Evolutionary conservation across 1,284 basidiomycete species (phyloP).

Genomic region (Malassezia brasiliensis): DNA sequence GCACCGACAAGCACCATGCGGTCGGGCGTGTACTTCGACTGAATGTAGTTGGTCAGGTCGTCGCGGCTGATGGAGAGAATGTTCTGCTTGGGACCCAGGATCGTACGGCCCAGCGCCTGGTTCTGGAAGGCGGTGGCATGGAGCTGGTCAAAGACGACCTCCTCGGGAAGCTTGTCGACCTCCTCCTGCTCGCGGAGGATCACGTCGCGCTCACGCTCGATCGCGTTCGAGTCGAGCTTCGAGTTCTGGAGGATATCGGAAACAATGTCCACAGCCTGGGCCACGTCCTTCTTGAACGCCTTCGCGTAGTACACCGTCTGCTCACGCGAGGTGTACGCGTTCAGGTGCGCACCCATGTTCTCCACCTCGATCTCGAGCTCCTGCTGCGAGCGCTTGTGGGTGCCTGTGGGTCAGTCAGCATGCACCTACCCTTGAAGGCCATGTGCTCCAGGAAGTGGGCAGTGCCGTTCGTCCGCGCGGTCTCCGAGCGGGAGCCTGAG

Average conservation of each 20-base stretch:
- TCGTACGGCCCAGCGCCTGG: slow-evolving; percentile 90
- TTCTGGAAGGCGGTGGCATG: slow-evolving; percentile 93
- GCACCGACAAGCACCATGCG: slow-evolving; percentile 97
- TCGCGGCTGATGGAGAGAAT: slow-evolving; percentile 90
- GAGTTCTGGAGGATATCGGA: slow-evolving; percentile 97
- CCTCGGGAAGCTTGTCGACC: slow-evolving; percentile 95
- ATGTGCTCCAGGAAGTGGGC: slow-evolving; percentile 99
- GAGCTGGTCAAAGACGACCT: slow-evolving; percentile 97
- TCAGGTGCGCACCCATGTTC: slow-evolving; percentile 92
- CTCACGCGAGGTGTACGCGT: slow-evolving; percentile 96
- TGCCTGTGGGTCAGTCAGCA: slow-evolving; percentile 55
- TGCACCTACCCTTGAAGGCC: slow-evolving; percentile 54
- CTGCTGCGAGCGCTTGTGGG: slow-evolving; percentile 77
- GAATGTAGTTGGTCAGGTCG: slow-evolving; percentile 83
- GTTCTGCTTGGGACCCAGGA: slow-evolving; percentile 91
- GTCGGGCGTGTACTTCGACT: slow-evolving; percentile 96
- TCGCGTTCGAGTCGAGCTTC: slow-evolving; percentile 75
- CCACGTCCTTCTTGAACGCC: slow-evolving; percentile 92
- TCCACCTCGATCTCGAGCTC: slow-evolving; percentile 93
- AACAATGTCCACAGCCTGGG: slow-evolving; percentile 86
- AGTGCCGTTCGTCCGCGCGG: slow-evolving; percentile 81
- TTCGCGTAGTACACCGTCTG: slow-evolving; percentile 99
- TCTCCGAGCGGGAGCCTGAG: slow-evolving; percentile 92
- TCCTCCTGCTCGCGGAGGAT: slow-evolving; percentile 97
- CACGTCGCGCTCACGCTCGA: slow-evolving; percentile 93